phyloP scores from a whole-genome alignment of 2,329 filamentous ascomycete genomes.

The Leptodontidium sp. region DNA sequence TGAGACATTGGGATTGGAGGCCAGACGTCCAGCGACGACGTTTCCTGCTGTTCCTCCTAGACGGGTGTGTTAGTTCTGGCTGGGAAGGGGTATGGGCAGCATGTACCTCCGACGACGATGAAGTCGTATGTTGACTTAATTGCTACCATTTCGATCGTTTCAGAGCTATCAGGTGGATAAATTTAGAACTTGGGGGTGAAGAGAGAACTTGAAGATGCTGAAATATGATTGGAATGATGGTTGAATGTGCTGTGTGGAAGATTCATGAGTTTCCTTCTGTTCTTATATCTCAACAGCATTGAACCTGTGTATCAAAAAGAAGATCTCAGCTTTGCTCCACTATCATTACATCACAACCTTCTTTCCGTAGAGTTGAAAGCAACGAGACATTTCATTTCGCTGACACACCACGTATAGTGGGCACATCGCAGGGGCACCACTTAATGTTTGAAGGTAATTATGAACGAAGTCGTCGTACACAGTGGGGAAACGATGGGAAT shows the following conservation, averaged over 20 bases:
- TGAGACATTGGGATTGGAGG: constrained; percentile 57
- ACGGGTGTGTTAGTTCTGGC: neutral
- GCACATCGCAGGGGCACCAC: neutral
- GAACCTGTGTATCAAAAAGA: too few relatives aligned
- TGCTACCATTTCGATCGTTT: neutral
- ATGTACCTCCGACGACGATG: constrained; percentile 49
- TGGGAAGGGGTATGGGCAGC: neutral
- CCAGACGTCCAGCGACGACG: constrained; percentile 59
- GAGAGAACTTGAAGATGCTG: too few relatives aligned
- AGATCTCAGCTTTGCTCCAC: too few relatives aligned
- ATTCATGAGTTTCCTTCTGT: too few relatives aligned
- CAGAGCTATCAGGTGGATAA: too few relatives aligned
- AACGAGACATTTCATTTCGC: neutral
- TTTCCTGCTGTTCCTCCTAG: constrained; percentile 57
- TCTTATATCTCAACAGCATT: too few relatives aligned
- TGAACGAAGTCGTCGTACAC: neutral
- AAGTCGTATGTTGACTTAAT: constrained; percentile 49
- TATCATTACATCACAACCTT: too few relatives aligned
- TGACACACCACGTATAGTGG: neutral
- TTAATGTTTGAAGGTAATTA: neutral
- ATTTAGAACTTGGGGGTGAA: too few relatives aligned
- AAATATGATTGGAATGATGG: neutral
- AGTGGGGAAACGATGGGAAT: neutral
- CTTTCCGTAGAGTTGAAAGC: too few relatives aligned
- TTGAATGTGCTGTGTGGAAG: neutral